A percentile compares a stretch with the other conserved stretches of the same genome.
Evolutionary conservation across 2,329 filamentous ascomycete species (phyloP).

Genomic region (Elsinoe fawcettii): DNA sequence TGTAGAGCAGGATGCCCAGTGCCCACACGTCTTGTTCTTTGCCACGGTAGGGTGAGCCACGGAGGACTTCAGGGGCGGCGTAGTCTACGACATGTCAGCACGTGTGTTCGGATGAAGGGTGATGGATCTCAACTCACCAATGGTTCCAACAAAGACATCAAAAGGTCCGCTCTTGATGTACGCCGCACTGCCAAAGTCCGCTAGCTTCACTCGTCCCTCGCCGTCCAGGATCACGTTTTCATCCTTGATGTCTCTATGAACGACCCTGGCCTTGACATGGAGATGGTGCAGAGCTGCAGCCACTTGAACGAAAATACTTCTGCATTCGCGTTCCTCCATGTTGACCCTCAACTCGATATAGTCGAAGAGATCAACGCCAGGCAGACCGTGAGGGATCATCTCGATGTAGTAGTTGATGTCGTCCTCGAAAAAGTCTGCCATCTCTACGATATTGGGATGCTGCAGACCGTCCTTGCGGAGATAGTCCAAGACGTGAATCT

Average conservation of each 20-base stretch:
- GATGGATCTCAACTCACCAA: slow-evolving; percentile 55
- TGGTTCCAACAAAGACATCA: slow-evolving; percentile 97
- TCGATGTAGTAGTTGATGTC: slow-evolving; percentile 97
- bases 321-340: slow-evolving; percentile 91
- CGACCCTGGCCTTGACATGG: slow-evolving; percentile 81
- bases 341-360: slow-evolving; percentile 94
- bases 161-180: slow-evolving; percentile 98
- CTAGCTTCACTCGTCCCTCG: slow-evolving; percentile 90
- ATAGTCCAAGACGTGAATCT: slow-evolving; percentile 95
- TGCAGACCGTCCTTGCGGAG: slow-evolving; percentile 63
- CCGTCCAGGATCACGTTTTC: slow-evolving; percentile 96
- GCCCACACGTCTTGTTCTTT: slow-evolving; percentile 99
- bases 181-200: slow-evolving; percentile 95
- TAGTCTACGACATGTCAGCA: slow-evolving; percentile 58
- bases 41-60: slow-evolving; percentile 82
- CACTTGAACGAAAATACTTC: slow-evolving; percentile 92
- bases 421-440: slow-evolving; percentile 66
- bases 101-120: background rate
- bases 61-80: slow-evolving; percentile 93
- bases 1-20: slow-evolving; percentile 91
- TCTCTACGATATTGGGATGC: slow-evolving; percentile 60
- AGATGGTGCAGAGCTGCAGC: slow-evolving; percentile 83
- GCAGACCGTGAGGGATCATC: slow-evolving; percentile 89
- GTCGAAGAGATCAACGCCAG: slow-evolving; percentile 97
- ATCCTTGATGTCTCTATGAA: slow-evolving; percentile 97